A percentile compares a stretch with the other conserved stretches of the same genome.
Evolutionary conservation across 1,284 basidiomycete genomes (phyloP).

Genomic region (Filobasidium uniguttulatum): DNA sequence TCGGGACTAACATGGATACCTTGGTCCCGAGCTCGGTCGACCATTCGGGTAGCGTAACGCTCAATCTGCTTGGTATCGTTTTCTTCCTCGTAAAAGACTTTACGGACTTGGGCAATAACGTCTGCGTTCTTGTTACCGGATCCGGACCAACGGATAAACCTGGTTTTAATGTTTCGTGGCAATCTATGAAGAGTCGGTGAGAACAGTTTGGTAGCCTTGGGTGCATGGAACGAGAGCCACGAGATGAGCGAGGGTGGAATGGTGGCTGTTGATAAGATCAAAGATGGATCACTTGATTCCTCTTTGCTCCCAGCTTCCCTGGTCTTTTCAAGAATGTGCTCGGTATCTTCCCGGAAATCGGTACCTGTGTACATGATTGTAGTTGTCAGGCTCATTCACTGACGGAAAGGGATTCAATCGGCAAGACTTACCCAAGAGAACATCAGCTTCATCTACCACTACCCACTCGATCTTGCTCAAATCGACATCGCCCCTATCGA

Average conservation of each 20-base stretch:
- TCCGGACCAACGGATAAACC: constrained; percentile 59
- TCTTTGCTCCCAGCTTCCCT: neutral
- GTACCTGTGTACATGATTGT: constrained; percentile 42
- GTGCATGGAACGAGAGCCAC: constrained; percentile 4
- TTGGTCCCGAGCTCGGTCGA: too few species aligned
- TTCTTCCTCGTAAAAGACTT: constrained; percentile 60
- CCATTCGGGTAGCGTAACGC: neutral
- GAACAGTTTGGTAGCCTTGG: constrained; percentile 47
- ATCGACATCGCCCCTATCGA: constrained; percentile 13
- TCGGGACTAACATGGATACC: too few species aligned
- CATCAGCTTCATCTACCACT: constrained; percentile 74
- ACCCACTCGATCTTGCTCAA: constrained; percentile 52
- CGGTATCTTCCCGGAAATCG: constrained; percentile 61
- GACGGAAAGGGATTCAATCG: too few species aligned
- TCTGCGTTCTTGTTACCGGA: constrained; percentile 59
- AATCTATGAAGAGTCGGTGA: constrained; percentile 67
- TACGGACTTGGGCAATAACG: constrained; percentile 55
- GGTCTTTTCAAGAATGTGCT: constrained; percentile 44
- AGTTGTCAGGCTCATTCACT: neutral
- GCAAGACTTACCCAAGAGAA: constrained; percentile 57
- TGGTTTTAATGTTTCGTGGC: constrained; percentile 52
- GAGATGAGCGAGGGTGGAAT: constrained; percentile 55
- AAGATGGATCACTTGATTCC: constrained; percentile 36
- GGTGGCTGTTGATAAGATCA: constrained; percentile 73
- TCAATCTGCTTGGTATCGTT: constrained; percentile 24